Evolutionary conservation across 106 monocot genomes (phyloP).

Genomic region (Xerophyta viscosa): DNA sequence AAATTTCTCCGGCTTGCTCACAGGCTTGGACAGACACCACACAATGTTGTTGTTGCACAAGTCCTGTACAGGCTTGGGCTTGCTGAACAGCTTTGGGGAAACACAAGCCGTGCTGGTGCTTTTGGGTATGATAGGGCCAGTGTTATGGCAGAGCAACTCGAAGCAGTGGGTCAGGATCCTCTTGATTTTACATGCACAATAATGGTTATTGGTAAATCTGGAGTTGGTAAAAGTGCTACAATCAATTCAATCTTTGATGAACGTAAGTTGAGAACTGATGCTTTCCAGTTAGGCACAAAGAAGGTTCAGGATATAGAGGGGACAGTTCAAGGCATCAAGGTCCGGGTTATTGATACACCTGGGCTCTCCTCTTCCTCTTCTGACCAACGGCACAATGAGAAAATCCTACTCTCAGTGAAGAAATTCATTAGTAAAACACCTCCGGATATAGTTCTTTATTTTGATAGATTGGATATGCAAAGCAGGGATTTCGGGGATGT

Average conservation of each 20-base stretch:
- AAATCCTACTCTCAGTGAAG: slow-evolving; percentile 65
- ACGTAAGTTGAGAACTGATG: slow-evolving; percentile 40
- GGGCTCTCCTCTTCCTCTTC: slow-evolving; percentile 62
- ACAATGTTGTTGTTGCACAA: slow-evolving; percentile 97
- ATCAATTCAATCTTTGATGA: slow-evolving; percentile 92
- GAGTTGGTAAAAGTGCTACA: slow-evolving; percentile 95
- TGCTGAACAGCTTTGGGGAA: slow-evolving; percentile 83
- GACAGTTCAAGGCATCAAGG: slow-evolving; percentile 77
- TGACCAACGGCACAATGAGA: slow-evolving; percentile 66
- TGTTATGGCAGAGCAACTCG: slow-evolving; percentile 86
- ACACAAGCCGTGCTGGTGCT: slow-evolving; percentile 58
- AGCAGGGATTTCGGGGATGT: slow-evolving; percentile 85
- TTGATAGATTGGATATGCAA: slow-evolving; percentile 92
- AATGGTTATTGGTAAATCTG: slow-evolving; percentile 91
- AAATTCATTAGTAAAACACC: slow-evolving; percentile 64
- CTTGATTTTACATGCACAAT: slow-evolving; percentile 92
- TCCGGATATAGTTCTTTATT: slow-evolving; percentile 91
- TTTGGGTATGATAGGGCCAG: slow-evolving; percentile 87
- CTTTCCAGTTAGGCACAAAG: slow-evolving; percentile 60
- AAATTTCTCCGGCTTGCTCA: slow-evolving; percentile 87
- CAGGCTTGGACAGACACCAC: slow-evolving; percentile 89
- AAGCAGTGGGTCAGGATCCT: slow-evolving; percentile 61
- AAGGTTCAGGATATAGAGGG: slow-evolving; percentile 66
- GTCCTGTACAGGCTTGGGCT: slow-evolving; percentile 92
- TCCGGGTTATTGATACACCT: slow-evolving; percentile 93